Base-by-base conservation (phyloP, 768 basidiomycete genomes). In the Russula sp. region DNA sequence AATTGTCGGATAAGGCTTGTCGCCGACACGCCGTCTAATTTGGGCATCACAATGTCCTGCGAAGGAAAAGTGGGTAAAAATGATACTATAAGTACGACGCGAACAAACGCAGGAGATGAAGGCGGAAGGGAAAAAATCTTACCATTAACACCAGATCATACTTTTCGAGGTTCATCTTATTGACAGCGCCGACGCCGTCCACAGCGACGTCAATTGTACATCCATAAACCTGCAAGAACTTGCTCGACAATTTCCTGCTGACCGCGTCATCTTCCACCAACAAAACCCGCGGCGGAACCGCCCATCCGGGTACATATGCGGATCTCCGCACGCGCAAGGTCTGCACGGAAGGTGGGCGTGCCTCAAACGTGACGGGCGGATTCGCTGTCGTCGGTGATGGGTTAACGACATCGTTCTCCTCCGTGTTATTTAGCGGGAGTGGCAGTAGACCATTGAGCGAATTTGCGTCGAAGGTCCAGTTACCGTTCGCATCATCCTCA, bases 101-200 rank as follows among this genome's bases (percentile, higher is more conserved):
- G 7, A 36, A 18, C 8, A 22, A 28, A 59, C n/a, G 69, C 58
- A 65, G 57, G 40, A 55, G 36, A 24, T 11, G 46, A 46, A 53
- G 50, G 38, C 6, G 42, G 26, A n/a, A 56, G 50, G 36, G 10
- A 80, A 16, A 57, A 11, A 54, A 18, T 79, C 85, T 49, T 68
- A 91, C 92, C 95, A 98, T 98, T 63, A 98, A 74, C 66, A 97
- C 94, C 72, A 98, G 75, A 75, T 98, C 96, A 74, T 97, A 98
- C 79, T 94, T 94, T 71, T 91, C 92, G 73, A 90, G 73, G 76
- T 96, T 95, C 93, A 98, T 97, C 82, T 93, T 96, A 70, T 89
- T 88, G 59, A 98, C 94, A 0, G 96, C 96, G 1, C 85, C 86
- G 5, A 92, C 84, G 0, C 95, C 96, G 73, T 98, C 94, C 42